A percentile compares a stretch with the other conserved stretches of the same genome.
phyloP scores from a whole-genome alignment of 345 rosid species.

The Syzygium oleosum region DNA sequence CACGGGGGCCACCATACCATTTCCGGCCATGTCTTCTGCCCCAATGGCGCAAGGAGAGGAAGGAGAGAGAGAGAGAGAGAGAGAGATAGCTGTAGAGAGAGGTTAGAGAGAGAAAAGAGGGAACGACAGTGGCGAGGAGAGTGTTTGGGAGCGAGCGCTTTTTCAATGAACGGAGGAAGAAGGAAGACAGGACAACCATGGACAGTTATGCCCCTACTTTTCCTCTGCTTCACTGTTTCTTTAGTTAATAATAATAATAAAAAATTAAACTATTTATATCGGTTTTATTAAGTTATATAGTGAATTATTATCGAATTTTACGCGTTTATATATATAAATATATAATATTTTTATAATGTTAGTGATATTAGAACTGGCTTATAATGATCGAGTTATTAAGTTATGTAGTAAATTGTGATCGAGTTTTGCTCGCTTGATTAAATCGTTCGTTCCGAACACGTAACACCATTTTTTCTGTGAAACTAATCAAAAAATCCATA shows the following conservation, averaged over 20 bases:
- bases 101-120: not conserved
- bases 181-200: not conserved
- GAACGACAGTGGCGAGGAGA: not conserved
- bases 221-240: not conserved
- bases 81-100: not conserved
- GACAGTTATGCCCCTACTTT: not conserved
- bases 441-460: not conserved
- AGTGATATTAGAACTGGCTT: not conserved
- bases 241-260: not conserved
- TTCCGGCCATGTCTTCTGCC: not conserved
- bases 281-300: not conserved
- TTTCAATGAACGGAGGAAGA: not conserved
- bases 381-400: not conserved
- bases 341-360: not conserved
- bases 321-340: too few relatives aligned
- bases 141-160: too few relatives aligned
- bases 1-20: not conserved
- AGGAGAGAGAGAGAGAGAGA: not conserved
- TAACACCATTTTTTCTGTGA: rapidly evolving
- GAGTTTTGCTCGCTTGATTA: not conserved
- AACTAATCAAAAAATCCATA: not conserved
- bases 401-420: too few relatives aligned
- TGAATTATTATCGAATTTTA: too few relatives aligned
- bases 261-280: not conserved
- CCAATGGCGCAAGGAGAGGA: not conserved